A percentile compares a stretch with the other conserved stretches of the same genome.
These are phyloP conservation scores for Cladochytrium replicatum DNA, from an alignment of 192 early-diverging fungal species.

Conservation along the genomic window DNA sequence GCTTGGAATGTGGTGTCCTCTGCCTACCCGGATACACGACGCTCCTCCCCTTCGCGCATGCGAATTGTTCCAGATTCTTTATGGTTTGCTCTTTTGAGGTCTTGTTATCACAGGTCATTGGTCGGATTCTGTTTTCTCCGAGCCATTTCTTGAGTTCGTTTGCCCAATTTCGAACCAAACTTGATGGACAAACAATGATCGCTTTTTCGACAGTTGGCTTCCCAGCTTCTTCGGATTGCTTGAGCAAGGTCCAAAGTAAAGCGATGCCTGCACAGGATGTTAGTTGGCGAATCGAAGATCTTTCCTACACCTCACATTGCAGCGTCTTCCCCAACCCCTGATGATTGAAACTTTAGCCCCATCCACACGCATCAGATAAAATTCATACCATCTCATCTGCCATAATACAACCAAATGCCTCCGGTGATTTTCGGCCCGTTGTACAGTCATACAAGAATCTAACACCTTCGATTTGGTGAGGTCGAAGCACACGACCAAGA, in stretches of 20 bases:
- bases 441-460: constrained; percentile 91
- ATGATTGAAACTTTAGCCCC: background rate
- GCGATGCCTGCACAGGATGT: constrained; percentile 68
- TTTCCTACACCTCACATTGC: constrained; percentile 19
- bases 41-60: constrained; percentile 69
- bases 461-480: constrained; percentile 96
- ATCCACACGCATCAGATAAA: background rate
- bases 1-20: background rate
- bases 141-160: constrained; percentile 97
- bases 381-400: constrained; percentile 83
- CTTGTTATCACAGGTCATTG: constrained; percentile 83
- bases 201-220: constrained; percentile 91
- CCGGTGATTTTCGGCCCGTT: constrained; percentile 61
- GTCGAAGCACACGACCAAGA: constrained; percentile 72
- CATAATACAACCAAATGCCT: constrained; percentile 94
- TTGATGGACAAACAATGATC: constrained; percentile 93
- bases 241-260: constrained; percentile 92
- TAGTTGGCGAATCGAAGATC: background rate
- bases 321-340: constrained; percentile 47
- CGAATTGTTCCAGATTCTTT: constrained; percentile 69
- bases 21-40: constrained; percentile 63
- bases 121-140: constrained; percentile 67
- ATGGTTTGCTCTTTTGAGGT: constrained; percentile 77
- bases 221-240: constrained; percentile 76
- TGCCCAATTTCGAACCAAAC: constrained; percentile 95